Evolutionary conservation across 2,329 filamentous ascomycete species (phyloP).

Genomic region (Biscogniauxia sp.): DNA sequence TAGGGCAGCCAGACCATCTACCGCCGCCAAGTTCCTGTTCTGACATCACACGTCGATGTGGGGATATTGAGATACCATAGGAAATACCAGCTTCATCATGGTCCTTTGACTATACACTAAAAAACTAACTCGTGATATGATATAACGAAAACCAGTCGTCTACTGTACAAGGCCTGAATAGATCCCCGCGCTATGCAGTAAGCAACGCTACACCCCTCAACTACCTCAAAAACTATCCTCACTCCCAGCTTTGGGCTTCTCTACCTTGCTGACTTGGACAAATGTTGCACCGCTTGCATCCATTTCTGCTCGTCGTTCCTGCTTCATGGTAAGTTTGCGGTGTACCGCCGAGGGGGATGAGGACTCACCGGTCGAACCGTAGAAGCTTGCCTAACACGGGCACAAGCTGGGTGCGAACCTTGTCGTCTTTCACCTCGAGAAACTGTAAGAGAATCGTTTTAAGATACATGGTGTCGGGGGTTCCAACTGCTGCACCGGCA

Average conservation of each 20-base stretch:
- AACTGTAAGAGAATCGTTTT: conserved; percentile 83
- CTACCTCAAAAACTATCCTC: not conserved
- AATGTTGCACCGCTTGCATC: conserved; percentile 67
- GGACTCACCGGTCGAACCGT: conserved; percentile 70
- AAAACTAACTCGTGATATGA: too few species aligned
- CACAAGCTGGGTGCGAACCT: conserved; percentile 71
- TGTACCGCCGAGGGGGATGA: conserved; percentile 7
- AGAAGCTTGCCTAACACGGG: conserved; percentile 75
- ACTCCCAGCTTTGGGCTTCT: not conserved
- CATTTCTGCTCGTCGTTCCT: conserved; percentile 79
- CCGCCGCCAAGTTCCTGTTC: too few species aligned
- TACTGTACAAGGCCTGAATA: conserved; percentile 9
- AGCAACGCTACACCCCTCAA: conserved; percentile 2
- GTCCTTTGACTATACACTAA: too few species aligned
- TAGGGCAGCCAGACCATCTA: too few species aligned
- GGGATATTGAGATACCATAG: too few species aligned
- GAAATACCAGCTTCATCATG: too few species aligned
- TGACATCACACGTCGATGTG: too few species aligned
- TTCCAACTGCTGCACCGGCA: conserved; percentile 26
- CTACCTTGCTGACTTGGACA: conserved; percentile 26
- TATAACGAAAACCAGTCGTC: not conserved
- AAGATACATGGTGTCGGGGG: conserved; percentile 60
- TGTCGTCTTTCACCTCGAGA: conserved; percentile 76
- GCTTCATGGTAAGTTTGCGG: conserved; percentile 3
- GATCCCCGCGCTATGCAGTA: conserved; percentile 25